Base-by-base conservation (phyloP, 257 asterid genomes). In the Haberlea rhodopensis region DNA sequence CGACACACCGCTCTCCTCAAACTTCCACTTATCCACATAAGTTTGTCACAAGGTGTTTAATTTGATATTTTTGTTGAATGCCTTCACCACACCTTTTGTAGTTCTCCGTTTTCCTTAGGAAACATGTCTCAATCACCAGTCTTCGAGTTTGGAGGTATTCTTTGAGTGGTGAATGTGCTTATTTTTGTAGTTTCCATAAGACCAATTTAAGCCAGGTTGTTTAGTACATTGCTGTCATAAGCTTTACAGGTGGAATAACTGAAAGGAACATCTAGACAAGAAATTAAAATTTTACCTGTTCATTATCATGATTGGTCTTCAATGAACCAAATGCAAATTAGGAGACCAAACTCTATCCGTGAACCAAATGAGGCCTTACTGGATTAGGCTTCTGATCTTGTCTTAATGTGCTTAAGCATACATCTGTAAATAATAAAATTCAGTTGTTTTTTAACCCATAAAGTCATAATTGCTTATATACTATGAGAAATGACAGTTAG, bases 401-500 rank as follows among this genome's bases (percentile, higher is more conserved):
- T n/a, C n/a, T n/a, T n/a, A n/a, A n/a, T n/a, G n/a, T n/a, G n/a
- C n/a, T n/a, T n/a, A n/a, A n/a, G n/a, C n/a, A n/a, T n/a, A n/a
- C 46, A 37, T 37, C 46, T 37, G 5, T 37, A 13, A 37, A 11
- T 37, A 37, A 37, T 37, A 10, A 37, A 37, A 37, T 2, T 32
- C 13, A 13, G 46, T 10, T 37, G 18, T 37, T 37, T 37, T 37
- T 11, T 13, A 37, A 11, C 46, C 15, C 45, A 8, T 67, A 54
- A 20, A 63, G 32, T 23, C 71, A 69, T 37, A 27, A 24, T 45
- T 58, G 28, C 48, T 51, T 15, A 9, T n/a, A n/a, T 5, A 40
- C 52, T 25, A n/a, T 57, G 60, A 53, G 19, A 66, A 67, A 31
- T 76, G 71, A 62, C 70, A 60, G 63, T 56, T 52, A 57, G 53